Percentiles rank a stretch among this genome's conserved stretches.
Evolutionary conservation across 345 rosid genomes (phyloP).

Genomic region (Crucihimalaya himalaica): DNA sequence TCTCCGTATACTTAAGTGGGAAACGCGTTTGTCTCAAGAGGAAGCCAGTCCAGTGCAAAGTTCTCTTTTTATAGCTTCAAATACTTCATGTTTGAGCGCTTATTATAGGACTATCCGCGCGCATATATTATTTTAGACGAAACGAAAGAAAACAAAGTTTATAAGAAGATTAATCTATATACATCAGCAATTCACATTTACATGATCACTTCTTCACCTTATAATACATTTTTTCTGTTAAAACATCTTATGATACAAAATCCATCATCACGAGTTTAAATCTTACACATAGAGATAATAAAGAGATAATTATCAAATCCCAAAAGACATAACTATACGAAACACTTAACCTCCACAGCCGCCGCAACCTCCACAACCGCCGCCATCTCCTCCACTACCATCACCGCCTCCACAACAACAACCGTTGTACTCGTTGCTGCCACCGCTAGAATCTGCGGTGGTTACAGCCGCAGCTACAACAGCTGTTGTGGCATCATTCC

Average conservation of each 20-base stretch:
- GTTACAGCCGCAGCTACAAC: slow-evolving; percentile 16
- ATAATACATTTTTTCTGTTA: neutral
- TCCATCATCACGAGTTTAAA: neutral
- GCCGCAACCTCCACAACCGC: slow-evolving; percentile 31
- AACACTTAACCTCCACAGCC: slow-evolving; percentile 33
- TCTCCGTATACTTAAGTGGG: no score
- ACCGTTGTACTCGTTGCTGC: neutral
- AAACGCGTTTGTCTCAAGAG: no score
- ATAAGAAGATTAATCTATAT: neutral
- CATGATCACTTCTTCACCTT: neutral
- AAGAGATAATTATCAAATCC: neutral
- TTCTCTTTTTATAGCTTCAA: no score
- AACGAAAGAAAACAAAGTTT: neutral
- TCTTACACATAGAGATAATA: neutral
- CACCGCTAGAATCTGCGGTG: neutral
- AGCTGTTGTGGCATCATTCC: slow-evolving; percentile 12
- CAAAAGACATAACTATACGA: neutral
- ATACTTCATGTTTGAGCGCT: no score
- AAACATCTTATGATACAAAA: neutral
- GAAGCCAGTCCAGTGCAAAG: no score
- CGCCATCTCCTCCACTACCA: neutral
- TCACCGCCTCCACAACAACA: slow-evolving; percentile 9
- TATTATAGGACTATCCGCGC: no score
- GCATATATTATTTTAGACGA: no score
- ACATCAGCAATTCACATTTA: neutral